Conservation (phyloP, 2,329 filamentous ascomycete genomes). For the Tolypocladium pustulatum region DNA sequence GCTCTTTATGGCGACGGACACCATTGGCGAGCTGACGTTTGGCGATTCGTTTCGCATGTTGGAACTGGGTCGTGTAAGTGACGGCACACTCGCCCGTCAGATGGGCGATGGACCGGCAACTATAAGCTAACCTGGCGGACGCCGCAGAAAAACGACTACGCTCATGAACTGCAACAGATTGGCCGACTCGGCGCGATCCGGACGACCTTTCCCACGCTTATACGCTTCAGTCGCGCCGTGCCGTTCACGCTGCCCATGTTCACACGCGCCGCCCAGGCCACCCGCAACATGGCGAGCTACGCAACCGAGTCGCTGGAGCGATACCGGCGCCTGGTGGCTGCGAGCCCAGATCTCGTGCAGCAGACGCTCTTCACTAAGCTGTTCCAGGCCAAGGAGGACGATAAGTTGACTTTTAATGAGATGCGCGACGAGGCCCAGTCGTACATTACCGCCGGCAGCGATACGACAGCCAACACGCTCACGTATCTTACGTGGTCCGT, state of each 20-base stretch:
- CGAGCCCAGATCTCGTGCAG: slow-evolving; percentile 9
- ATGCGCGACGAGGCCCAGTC: slow-evolving; percentile 26
- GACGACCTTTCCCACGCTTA: slow-evolving; percentile 16
- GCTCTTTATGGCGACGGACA: slow-evolving; percentile 41
- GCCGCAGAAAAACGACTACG: slow-evolving; percentile 23
- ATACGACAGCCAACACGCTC: slow-evolving; percentile 38
- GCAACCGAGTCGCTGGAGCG: slow-evolving; percentile 16
- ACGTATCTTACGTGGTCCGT: slow-evolving; percentile 36
- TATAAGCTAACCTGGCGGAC: not conserved
- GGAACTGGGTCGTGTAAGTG: slow-evolving; percentile 33
- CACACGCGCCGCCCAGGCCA: slow-evolving; percentile 3
- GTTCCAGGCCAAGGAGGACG: slow-evolving; percentile 21
- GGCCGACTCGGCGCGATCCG: slow-evolving; percentile 12
- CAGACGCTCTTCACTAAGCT: slow-evolving; percentile 27
- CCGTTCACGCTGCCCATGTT: slow-evolving; percentile 14
- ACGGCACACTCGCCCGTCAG: not conserved
- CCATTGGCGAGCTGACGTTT: slow-evolving; percentile 43
- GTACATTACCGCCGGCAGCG: slow-evolving; percentile 39
- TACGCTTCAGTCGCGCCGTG: slow-evolving; percentile 8
- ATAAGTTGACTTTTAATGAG: slow-evolving; percentile 17
- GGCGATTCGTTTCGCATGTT: slow-evolving; percentile 44
- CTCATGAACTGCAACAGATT: slow-evolving; percentile 22
- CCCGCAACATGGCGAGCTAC: slow-evolving; percentile 11
- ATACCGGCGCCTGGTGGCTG: slow-evolving; percentile 12
- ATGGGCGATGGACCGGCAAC: not conserved